Base-by-base conservation (phyloP, 768 basidiomycete species). In the Mycena maculata region DNA sequence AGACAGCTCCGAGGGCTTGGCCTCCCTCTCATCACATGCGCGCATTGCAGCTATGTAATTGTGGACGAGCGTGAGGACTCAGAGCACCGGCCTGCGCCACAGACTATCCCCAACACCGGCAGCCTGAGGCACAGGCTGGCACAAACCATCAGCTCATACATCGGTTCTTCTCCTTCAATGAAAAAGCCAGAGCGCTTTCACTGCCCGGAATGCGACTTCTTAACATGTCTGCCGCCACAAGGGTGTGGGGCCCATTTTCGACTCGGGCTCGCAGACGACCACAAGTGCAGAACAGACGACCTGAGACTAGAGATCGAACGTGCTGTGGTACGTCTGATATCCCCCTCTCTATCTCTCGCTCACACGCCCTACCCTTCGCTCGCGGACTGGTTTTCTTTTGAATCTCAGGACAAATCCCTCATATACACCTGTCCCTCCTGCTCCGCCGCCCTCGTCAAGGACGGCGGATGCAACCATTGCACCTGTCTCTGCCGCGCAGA, bases 301-400 rank as follows among this genome's bases (percentile, higher is more conserved):
- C 52, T 63, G 61, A 42, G 61, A 42, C 52, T 63, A 42, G 61
- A 63, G 52, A 63, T 63, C 23, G 61, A 63, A 63, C 61, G 61
- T 45, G 61, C 61, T 44, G 61, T 63, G 61, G 61, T 63, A 54
- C 33, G 61, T 55, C n/a, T 59, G 54, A 55, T 55, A 55, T 55
- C 54, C 54, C 54, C 38, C 31, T 55, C 54, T 55, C 54, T 55
- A 55, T 55, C 54, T 55, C 54, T 36, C 56, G 33, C 45, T 31
- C 36, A 23, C 49, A 30, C 28, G 22, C 52, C 42, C n/a, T 45
- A 36, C 61, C 60, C 28, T 31, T 62, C 50, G 60, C 22, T 45
- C 39, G 30, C 28, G 1, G 27, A 50, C 59, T 60, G 39, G 52
- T 42, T 30, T 60, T 60, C 28, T 44, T 47, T 54, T 45, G 36